These are phyloP conservation scores for Pseudoneurospora amorphoporcata DNA, from an alignment of 495 filamentous ascomycete species.

Conservation along the genomic window DNA sequence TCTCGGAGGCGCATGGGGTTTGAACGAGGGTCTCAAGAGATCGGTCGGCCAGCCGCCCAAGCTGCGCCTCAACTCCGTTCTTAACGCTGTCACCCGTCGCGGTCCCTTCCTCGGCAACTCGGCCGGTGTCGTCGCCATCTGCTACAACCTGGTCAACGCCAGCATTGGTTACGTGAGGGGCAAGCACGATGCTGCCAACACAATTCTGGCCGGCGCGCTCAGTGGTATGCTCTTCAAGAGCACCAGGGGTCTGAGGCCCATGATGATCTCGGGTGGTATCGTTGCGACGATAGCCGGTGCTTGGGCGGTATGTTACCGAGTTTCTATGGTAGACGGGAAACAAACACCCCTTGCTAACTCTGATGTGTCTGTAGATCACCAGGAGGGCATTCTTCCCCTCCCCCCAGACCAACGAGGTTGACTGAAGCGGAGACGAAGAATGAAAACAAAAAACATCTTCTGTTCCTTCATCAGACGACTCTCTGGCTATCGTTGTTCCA, in stretches of 20 bases:
- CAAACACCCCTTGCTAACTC: neutral
- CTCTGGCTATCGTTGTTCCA: neutral
- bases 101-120: slow-evolving; percentile 96
- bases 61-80: slow-evolving; percentile 80
- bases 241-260: slow-evolving; percentile 76
- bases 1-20: slow-evolving; percentile 83
- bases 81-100: slow-evolving; percentile 84
- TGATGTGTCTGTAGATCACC: slow-evolving; percentile 12
- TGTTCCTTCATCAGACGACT: neutral
- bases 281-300: slow-evolving; percentile 73
- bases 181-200: slow-evolving; percentile 86
- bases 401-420: slow-evolving; percentile 4
- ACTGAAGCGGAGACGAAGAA: neutral
- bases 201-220: slow-evolving; percentile 68
- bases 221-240: slow-evolving; percentile 95
- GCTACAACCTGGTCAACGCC: slow-evolving; percentile 93
- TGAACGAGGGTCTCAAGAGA: slow-evolving; percentile 75
- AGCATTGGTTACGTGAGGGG: slow-evolving; percentile 74
- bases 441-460: neutral
- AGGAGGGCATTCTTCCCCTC: slow-evolving; percentile 20
- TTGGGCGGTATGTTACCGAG: slow-evolving; percentile 65
- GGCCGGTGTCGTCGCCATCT: slow-evolving; percentile 87
- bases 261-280: slow-evolving; percentile 84
- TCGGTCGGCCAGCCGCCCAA: slow-evolving; percentile 70
- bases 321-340: neutral